Conservation (phyloP, 495 filamentous ascomycete genomes). For the Penicillium canariense region DNA sequence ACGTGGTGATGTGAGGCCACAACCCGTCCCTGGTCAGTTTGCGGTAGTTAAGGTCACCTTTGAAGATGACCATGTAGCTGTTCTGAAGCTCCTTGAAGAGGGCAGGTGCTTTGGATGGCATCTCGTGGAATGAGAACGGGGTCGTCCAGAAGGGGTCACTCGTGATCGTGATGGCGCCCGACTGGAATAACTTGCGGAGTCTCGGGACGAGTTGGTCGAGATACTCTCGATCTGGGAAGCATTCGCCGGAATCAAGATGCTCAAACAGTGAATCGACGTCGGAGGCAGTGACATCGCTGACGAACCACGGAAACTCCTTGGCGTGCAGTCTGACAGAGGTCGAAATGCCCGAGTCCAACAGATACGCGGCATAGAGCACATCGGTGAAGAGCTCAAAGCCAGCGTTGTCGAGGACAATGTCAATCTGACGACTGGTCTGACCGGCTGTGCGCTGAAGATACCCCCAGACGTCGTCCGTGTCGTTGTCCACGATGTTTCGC, state of each 20-base stretch:
- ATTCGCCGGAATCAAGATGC: slow-evolving; percentile 58
- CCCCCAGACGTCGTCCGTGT: slow-evolving; percentile 59
- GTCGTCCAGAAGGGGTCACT: slow-evolving; percentile 79
- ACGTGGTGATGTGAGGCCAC: slow-evolving; percentile 76
- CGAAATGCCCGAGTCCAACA: slow-evolving; percentile 68
- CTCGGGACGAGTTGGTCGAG: slow-evolving; percentile 63
- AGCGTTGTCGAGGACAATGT: slow-evolving; percentile 85
- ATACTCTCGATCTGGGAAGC: slow-evolving; percentile 60
- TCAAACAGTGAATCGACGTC: slow-evolving; percentile 70
- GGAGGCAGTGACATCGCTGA: slow-evolving; percentile 74
- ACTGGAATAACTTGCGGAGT: slow-evolving; percentile 63
- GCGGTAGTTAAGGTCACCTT: slow-evolving; percentile 84
- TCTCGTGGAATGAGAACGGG: slow-evolving; percentile 69
- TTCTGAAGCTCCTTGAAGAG: slow-evolving; percentile 67
- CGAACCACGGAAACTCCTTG: slow-evolving; percentile 86
- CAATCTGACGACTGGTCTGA: slow-evolving; percentile 55
- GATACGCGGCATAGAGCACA: slow-evolving; percentile 75
- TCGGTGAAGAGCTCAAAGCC: slow-evolving; percentile 92
- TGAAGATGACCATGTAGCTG: slow-evolving; percentile 78
- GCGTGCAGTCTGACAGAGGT: slow-evolving; percentile 75
- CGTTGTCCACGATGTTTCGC: slow-evolving; percentile 76
- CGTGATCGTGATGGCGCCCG: slow-evolving; percentile 66
- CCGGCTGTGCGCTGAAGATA: slow-evolving; percentile 52
- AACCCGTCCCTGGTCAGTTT: slow-evolving; percentile 76
- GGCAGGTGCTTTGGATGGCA: slow-evolving; percentile 56